These are phyloP conservation scores for Trichosporon sp. DNA, from an alignment of 1,284 basidiomycete genomes.

Conservation along the genomic window DNA sequence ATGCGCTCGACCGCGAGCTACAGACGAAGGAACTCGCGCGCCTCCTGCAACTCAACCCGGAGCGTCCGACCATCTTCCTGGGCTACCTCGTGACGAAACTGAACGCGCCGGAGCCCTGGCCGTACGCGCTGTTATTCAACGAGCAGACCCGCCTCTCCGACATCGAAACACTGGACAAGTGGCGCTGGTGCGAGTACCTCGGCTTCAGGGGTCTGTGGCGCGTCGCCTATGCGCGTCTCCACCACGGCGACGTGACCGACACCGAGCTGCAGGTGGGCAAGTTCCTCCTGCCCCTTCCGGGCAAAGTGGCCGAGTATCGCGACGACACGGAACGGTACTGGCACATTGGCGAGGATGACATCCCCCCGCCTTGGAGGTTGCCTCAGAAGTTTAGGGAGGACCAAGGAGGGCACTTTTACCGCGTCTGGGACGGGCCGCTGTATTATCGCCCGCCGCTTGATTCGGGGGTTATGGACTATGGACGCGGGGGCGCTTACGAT, in stretches of 20 bases:
- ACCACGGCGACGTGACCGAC: conserved; percentile 53
- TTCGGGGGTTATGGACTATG: conserved; percentile 43
- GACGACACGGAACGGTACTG: conserved; percentile 67
- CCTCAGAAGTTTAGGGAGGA: conserved; percentile 51
- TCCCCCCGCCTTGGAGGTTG: conserved; percentile 61
- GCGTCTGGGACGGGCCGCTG: conserved; percentile 53
- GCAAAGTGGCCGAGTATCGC: conserved; percentile 64
- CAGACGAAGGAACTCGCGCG: conserved; percentile 80
- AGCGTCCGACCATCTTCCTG: conserved; percentile 79
- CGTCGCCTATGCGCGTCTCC: conserved; percentile 60
- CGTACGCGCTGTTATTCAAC: conserved; percentile 74
- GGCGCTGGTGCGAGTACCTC: conserved; percentile 80
- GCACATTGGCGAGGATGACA: conserved; percentile 66
- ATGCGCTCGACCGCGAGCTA: conserved; percentile 80
- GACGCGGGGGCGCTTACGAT: conserved; percentile 14
- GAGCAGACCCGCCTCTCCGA: conserved; percentile 53
- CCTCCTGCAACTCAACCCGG: conserved; percentile 73
- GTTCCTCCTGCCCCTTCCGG: conserved; percentile 71
- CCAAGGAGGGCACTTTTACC: conserved; percentile 31
- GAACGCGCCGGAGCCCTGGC: conserved; percentile 70
- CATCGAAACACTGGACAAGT: conserved; percentile 60
- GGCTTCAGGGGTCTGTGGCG: conserved; percentile 79
- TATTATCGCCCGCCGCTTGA: conserved; percentile 52
- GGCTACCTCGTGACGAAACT: conserved; percentile 81
- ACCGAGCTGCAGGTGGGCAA: conserved; percentile 66